Conservation (phyloP, 2,329 filamentous ascomycete species). For the Fusarium cyanostomum region DNA sequence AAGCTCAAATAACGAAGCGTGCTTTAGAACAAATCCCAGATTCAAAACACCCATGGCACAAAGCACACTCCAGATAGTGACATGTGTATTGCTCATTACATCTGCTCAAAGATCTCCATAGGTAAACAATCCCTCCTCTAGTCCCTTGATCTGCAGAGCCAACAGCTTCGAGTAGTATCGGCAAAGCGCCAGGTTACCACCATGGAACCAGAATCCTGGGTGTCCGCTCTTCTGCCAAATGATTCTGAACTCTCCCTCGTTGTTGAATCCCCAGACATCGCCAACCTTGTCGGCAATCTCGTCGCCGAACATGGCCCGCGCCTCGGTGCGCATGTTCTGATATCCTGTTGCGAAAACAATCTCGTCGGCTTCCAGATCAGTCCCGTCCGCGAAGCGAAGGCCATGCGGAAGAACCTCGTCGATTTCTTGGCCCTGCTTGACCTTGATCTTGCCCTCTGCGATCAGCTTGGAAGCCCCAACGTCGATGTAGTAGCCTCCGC, state of each 20-base stretch:
- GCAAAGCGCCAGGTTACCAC: slow-evolving; percentile 70
- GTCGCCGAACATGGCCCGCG: slow-evolving; percentile 69
- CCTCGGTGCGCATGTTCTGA: slow-evolving; percentile 73
- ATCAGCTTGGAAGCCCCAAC: slow-evolving; percentile 72
- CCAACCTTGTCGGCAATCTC: slow-evolving; percentile 65
- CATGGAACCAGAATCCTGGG: slow-evolving; percentile 73
- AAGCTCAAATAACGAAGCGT: no score
- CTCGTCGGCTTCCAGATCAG: slow-evolving; percentile 67
- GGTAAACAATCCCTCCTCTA: slow-evolving; percentile 50
- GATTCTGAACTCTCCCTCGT: slow-evolving; percentile 63
- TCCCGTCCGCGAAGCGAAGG: slow-evolving; percentile 62
- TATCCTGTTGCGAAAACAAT: slow-evolving; percentile 73
- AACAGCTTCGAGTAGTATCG: slow-evolving; percentile 66
- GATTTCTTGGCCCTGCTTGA: slow-evolving; percentile 68
- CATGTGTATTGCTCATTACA: no score
- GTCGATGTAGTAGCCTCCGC: slow-evolving; percentile 77
- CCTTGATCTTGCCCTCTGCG: slow-evolving; percentile 69
- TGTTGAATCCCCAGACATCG: slow-evolving; percentile 71
- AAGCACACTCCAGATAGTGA: no score
- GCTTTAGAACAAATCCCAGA: no score
- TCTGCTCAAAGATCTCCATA: slow-evolving; percentile 44
- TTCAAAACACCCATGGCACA: no score
- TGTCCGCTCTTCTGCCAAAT: slow-evolving; percentile 70
- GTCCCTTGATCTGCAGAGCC: slow-evolving; percentile 62
- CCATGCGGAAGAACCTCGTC: slow-evolving; percentile 57